Evolutionary conservation across 148 eudicot species (phyloP), one percentile per base, ranked within the genome.

Genomic region (Vaccinium corymbosum): DNA sequence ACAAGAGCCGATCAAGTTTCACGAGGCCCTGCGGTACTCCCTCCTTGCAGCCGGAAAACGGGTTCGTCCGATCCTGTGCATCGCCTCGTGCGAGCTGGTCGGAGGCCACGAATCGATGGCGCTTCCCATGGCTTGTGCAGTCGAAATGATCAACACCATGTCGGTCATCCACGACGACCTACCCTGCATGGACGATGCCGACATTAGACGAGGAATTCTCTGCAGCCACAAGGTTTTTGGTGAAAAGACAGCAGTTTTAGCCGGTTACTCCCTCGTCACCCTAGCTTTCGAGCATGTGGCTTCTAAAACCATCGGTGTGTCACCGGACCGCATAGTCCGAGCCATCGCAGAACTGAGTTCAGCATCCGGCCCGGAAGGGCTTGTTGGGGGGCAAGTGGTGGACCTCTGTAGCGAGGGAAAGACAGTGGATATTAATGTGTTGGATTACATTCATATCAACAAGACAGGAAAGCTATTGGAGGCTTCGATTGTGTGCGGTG

Each of bases 81-180:
- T 89, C 6, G 87, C 91, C 13, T 78, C 89, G 4, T 89, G 91
- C 25, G 87, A 87, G 86, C 73, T 89, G 1, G 89, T 87, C 0
- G 89, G 91, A 35, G 89, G 91, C 7, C 59, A 83, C 3, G 87
- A 85, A 35, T 1, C 79, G 59, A 15, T 46, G 50, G 89, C 85
- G 1, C 61, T 89, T 15, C 87, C 91, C 17, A 38, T 78, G 78
- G 91, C 89, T 14, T 89, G 89, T 12, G 87, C 86, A 4, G 27
- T 87, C 0, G 89, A 89, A 32, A 87, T 89, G 91, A 85, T 89
- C 82, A 86, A 87, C 57, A 87, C 91, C 0, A 87, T 89, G 91
- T 83, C 89, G 2, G 22, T 61, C 25, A 61, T 61, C 25, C 66
- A 61, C 9, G 66, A 61, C 66, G 66, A 61, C 66, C 25, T 20